phyloP scores from a whole-genome alignment of 148 eudicot genomes.

The Chenopodium quinoa region DNA sequence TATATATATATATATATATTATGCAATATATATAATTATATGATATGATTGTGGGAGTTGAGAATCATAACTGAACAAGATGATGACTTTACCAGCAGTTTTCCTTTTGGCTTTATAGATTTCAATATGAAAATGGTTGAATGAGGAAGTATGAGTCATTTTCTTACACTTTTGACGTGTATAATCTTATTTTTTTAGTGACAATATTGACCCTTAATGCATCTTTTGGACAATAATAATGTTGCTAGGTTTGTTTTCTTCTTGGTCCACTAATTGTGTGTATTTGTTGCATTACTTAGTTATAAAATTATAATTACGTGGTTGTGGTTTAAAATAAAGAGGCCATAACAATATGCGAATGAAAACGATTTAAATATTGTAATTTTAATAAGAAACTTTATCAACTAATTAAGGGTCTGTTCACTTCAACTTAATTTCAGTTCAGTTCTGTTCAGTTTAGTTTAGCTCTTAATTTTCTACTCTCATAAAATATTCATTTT shows the following conservation, averaged over 20 bases:
- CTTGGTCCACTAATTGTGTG: not conserved
- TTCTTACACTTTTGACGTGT: conserved; percentile 32
- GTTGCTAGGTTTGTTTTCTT: not conserved
- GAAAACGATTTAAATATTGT: no score
- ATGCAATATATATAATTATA: not conserved
- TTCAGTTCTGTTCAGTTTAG: no score
- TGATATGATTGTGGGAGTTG: not conserved
- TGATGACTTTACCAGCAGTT: conserved; percentile 8
- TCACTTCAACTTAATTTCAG: no score
- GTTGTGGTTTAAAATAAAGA: no score
- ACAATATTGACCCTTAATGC: conserved; percentile 5
- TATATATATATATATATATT: no score
- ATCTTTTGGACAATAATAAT: not conserved
- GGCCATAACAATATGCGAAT: no score
- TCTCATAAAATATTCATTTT: no score
- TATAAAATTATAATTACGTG: no score
- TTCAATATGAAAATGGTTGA: conserved; percentile 14
- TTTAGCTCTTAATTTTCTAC: no score
- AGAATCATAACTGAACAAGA: conserved; percentile 15
- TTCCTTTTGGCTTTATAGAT: not conserved
- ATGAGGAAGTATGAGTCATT: conserved; percentile 4
- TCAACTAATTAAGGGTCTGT: no score
- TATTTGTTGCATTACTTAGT: no score
- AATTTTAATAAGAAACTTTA: no score
- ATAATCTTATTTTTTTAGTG: not conserved